Conservation (phyloP, 228 moss, liverwort and hornwort species). For the Sphagnum magellanicum region DNA sequence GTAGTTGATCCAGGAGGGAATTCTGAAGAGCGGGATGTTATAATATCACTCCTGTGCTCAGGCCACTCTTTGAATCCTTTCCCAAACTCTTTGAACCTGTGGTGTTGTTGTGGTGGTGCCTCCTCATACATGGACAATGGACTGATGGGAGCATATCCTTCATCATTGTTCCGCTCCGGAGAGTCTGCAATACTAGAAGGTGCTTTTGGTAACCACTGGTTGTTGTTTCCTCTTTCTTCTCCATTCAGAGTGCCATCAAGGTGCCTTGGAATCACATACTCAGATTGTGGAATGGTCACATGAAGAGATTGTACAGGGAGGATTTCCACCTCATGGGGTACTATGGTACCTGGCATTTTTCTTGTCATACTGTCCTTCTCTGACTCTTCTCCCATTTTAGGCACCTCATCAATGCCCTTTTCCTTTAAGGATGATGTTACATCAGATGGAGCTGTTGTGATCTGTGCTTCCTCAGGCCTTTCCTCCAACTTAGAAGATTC, state of each 20-base stretch:
- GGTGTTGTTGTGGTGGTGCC: background rate
- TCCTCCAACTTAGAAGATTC: no score
- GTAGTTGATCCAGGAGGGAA: background rate
- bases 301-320: no score
- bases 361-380: no score
- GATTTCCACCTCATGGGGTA: no score
- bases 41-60: background rate
- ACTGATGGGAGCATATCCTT: background rate
- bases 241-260: background rate
- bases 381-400: no score
- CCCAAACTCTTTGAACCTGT: conserved; percentile 9
- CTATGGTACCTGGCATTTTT: no score
- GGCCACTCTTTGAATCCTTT: background rate
- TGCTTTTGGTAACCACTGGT: background rate
- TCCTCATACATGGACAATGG: background rate
- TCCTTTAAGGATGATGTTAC: no score
- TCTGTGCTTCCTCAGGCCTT: no score
- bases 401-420: no score
- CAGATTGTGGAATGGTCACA: no score
- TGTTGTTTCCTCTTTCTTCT: background rate
- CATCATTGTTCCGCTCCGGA: no score
- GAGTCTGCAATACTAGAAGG: background rate
- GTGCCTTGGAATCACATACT: background rate
- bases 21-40: background rate
- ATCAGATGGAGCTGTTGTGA: no score